Conservation (phyloP, 257 asterid species). For the Orobanche coerulescens region DNA sequence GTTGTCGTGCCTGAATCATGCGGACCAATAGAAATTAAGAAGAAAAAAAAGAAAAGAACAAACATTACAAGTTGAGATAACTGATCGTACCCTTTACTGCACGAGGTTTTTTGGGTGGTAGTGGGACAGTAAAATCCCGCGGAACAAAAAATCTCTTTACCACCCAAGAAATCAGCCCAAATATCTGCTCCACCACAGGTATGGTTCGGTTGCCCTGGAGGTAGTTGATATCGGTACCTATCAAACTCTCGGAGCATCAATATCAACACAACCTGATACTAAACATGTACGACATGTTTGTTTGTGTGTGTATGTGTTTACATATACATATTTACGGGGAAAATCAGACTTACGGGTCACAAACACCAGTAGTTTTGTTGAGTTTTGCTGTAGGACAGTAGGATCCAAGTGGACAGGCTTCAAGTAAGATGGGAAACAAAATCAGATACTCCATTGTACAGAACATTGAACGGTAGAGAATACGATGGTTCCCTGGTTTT, state of each 20-base stretch:
- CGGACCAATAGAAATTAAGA: too few species aligned
- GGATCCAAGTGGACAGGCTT: conserved; percentile 96
- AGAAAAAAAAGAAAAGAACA: too few species aligned
- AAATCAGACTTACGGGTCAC: conserved; percentile 75
- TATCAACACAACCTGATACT: conserved; percentile 7
- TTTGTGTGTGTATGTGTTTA: too few species aligned
- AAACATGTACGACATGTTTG: not conserved
- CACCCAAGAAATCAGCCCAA: conserved; percentile 74
- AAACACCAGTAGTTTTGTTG: conserved; percentile 66
- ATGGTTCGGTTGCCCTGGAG: conserved; percentile 73
- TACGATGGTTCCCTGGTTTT: too few species aligned
- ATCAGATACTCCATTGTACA: conserved; percentile 15
- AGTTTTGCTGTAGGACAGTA: conserved; percentile 74
- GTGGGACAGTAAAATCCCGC: conserved; percentile 89
- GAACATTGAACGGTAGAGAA: too few species aligned
- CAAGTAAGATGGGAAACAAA: conserved; percentile 17
- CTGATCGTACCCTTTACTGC: conserved; percentile 61
- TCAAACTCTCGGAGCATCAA: conserved; percentile 19
- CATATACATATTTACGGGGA: not conserved
- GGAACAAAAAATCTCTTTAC: conserved; percentile 66
- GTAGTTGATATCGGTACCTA: conserved; percentile 86
- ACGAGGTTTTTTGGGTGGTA: conserved; percentile 52
- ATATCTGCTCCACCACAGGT: conserved; percentile 91
- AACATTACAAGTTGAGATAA: not conserved
- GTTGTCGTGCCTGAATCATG: too few species aligned